Evolutionary conservation across 306 rosid species (phyloP), one percentile per base, ranked within the genome.

Genomic region (Geum urbanum): DNA sequence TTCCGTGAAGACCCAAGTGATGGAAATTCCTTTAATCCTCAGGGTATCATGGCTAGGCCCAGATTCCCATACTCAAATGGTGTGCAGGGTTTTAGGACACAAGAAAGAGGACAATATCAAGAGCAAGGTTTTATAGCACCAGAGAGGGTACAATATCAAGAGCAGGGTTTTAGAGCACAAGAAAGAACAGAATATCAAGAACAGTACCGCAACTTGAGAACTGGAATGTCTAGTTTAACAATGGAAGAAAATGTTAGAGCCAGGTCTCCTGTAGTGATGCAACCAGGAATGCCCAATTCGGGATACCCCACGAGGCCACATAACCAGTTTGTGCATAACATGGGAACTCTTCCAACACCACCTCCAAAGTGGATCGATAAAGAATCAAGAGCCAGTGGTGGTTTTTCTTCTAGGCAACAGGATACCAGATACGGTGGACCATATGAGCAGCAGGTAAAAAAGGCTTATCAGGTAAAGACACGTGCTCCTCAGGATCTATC

Each of bases 291-390:
- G 41, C 87, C 78, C 55, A 80, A 80, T 75, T 63, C 88, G 64
- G 83, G 84, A 70, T 69, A 79, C 60, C 10, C 77, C 62, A 40
- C 70, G 47, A 81, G 83, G 70, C 72, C 49, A 69, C 83, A 77
- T 4, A 74, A 71, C 5, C 86, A 77, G 69, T 75, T 67, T 76
- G 74, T 63, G 77, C 87, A 79, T 79, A 85, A 69, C 71, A 59
- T 49, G 63, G 89, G 83, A 11, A 45, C 75, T 56, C 96, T 88
- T 80, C 97, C 97, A 27, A 72, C 77, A 50, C 97, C 97, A 13
- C 97, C 99, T 55, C 84, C 92, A 51, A 88, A 87, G 58, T 94
- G 99, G 99, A 80, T 88, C 70, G 82, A 81, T 50, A 91, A 72
- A 73, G 82, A 66, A 44, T 86, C 86, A 7, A 58, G 68, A 71